Evolutionary conservation across 2,329 filamentous ascomycete genomes (phyloP).

Genomic region (Fonsecaea pugnacius): DNA sequence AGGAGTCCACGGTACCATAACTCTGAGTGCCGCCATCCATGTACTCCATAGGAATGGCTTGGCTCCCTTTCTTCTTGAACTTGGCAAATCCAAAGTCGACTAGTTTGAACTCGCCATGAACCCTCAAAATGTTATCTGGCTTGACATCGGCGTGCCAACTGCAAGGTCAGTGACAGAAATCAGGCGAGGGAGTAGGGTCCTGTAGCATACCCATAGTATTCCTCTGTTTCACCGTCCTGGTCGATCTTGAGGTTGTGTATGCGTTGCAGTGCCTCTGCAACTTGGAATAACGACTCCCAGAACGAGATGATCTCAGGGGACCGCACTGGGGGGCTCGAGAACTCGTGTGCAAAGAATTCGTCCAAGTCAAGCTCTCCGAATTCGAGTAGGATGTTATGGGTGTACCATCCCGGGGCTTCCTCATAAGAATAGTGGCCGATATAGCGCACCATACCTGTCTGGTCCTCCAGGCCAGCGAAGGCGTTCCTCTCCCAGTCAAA

Average conservation of each 20-base stretch:
- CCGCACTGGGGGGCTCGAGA: background rate
- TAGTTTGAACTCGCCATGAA: constrained; percentile 6
- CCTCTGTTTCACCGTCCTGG: background rate
- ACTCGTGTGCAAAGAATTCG: constrained; percentile 4
- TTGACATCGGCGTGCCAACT: constrained; percentile 17
- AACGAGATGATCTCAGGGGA: background rate
- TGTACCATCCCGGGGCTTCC: background rate
- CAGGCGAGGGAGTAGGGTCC: background rate
- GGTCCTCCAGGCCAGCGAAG: background rate
- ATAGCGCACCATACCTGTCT: constrained; percentile 9
- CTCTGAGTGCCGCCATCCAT: constrained; percentile 5
- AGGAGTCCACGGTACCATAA: background rate
- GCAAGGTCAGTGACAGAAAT: background rate
- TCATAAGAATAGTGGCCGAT: constrained; percentile 2
- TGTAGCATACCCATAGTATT: constrained; percentile 4
- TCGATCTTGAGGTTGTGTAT: background rate
- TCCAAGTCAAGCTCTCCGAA: constrained; percentile 10
- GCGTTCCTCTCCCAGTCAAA: constrained; percentile 3
- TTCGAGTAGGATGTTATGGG: constrained; percentile 9
- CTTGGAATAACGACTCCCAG: constrained; percentile 3
- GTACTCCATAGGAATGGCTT: background rate
- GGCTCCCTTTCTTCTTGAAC: background rate
- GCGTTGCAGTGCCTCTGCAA: constrained; percentile 1
- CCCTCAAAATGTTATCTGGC: constrained; percentile 8
- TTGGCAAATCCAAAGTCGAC: constrained; percentile 3